Conservation (phyloP, 768 basidiomycete species). For the Hypholoma fasciculare region DNA sequence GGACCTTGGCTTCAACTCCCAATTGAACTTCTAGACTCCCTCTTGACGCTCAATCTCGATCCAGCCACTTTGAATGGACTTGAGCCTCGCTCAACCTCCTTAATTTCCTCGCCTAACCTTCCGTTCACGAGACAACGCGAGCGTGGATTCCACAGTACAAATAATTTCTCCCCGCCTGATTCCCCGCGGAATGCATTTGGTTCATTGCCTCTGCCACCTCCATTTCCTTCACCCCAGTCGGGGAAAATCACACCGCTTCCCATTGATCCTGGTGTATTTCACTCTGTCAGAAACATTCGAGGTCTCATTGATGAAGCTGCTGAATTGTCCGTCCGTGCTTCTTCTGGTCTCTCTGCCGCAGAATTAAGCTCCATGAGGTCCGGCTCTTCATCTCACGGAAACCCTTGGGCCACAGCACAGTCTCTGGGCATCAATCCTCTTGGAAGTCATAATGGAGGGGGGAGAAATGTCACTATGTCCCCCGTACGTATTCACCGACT, state of each 20-base stretch:
- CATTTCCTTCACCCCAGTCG: conserved; percentile 54
- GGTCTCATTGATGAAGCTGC: conserved; percentile 87
- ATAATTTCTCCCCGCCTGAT: conserved; percentile 45
- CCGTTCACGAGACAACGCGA: conserved; percentile 40
- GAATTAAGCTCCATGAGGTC: conserved; percentile 69
- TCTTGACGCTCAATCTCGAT: conserved; percentile 77
- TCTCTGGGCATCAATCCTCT: conserved; percentile 62
- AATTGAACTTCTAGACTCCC: conserved; percentile 80
- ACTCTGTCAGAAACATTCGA: conserved; percentile 71
- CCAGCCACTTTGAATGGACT: conserved; percentile 57
- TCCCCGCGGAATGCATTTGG: conserved; percentile 37
- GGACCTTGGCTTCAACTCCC: conserved; percentile 93
- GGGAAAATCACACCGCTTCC: conserved; percentile 80
- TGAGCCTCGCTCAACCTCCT: conserved; percentile 40
- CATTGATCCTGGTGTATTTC: conserved; percentile 87
- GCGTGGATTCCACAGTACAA: conserved; percentile 43
- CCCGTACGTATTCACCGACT: conserved; percentile 82
- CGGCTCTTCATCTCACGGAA: conserved; percentile 38
- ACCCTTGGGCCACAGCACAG: conserved; percentile 65
- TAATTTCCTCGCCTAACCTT: conserved; percentile 27
- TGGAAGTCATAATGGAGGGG: conserved; percentile 49
- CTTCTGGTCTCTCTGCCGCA: conserved; percentile 78
- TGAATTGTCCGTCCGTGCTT: conserved; percentile 84
- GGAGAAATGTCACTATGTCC: conserved; percentile 81
- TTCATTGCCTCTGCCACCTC: conserved; percentile 38